A percentile compares a stretch with the other conserved stretches of the same genome.
phyloP scores from a whole-genome alignment of 306 rosid genomes.

The Sophora flavescens region DNA sequence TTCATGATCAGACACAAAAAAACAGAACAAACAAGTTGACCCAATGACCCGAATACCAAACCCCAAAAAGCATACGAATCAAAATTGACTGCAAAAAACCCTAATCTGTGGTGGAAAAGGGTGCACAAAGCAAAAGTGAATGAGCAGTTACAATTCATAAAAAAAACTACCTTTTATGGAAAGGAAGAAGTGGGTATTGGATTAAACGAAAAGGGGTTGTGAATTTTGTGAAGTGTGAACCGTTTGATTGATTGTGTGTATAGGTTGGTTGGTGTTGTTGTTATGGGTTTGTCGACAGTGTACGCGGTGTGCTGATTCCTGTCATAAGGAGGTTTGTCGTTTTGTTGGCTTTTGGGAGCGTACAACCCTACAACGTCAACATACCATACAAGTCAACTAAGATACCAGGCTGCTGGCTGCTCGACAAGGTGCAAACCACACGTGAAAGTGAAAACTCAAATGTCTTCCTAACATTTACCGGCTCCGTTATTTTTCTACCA shows the following conservation, averaged over 20 bases:
- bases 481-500: too few relatives aligned
- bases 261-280: neutral
- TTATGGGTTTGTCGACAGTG: neutral
- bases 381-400: conserved; percentile 26
- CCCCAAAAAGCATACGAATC: neutral
- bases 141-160: neutral
- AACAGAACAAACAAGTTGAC: conserved; percentile 22
- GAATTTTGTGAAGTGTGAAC: conserved; percentile 29
- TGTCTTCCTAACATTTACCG: too few relatives aligned
- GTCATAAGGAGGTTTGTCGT: conserved; percentile 35
- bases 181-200: conserved; percentile 29
- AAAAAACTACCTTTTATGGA: conserved; percentile 16
- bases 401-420: neutral
- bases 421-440: neutral
- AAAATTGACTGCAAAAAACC: conserved; percentile 42
- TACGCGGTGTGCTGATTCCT: conserved; percentile 38
- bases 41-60: conserved; percentile 6
- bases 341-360: neutral
- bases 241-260: conserved; percentile 1
- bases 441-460: neutral
- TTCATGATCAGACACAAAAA: conserved; percentile 10
- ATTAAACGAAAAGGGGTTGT: conserved; percentile 32
- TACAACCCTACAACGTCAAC: neutral
- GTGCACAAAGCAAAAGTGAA: neutral
- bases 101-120: conserved; percentile 40